Evolutionary conservation across 805 yeast genomes (phyloP).

Genomic region (Yamadazyma laniorum): DNA sequence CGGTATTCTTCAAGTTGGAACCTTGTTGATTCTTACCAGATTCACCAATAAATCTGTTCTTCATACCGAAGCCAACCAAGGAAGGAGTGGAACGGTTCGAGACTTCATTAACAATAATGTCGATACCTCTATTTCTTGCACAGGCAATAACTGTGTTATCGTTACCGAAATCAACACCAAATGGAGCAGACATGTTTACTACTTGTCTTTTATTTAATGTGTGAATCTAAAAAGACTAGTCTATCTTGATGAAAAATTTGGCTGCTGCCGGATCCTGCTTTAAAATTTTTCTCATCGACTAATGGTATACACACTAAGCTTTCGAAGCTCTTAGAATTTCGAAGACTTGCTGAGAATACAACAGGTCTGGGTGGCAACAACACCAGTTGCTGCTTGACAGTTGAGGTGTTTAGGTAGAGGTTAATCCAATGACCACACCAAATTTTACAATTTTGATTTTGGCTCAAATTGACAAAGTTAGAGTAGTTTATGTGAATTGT

Average conservation of each 20-base stretch:
- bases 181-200: constrained; percentile 77
- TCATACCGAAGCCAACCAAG: constrained; percentile 85
- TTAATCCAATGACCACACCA: no score
- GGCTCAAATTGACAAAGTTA: no score
- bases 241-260: constrained; percentile 3
- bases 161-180: constrained; percentile 98
- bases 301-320: constrained; percentile 3
- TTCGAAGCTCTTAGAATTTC: constrained; percentile 6
- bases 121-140: constrained; percentile 98
- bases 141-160: constrained; percentile 88
- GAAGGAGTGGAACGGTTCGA: constrained; percentile 95
- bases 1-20: constrained; percentile 94
- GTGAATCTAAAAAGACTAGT: neutral
- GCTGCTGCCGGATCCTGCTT: constrained; percentile 2
- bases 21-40: constrained; percentile 94
- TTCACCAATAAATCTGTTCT: constrained; percentile 93
- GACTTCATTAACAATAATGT: constrained; percentile 96
- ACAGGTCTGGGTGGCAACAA: neutral
- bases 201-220: neutral
- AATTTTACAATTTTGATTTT: no score
- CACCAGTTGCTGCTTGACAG: no score
- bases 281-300: constrained; percentile 10
- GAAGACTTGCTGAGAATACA: constrained; percentile 1
- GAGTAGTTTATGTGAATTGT: no score
- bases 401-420: no score